Evolutionary conservation across 179 eudicot species (phyloP).

Genomic region (Spinacia oleracea): DNA sequence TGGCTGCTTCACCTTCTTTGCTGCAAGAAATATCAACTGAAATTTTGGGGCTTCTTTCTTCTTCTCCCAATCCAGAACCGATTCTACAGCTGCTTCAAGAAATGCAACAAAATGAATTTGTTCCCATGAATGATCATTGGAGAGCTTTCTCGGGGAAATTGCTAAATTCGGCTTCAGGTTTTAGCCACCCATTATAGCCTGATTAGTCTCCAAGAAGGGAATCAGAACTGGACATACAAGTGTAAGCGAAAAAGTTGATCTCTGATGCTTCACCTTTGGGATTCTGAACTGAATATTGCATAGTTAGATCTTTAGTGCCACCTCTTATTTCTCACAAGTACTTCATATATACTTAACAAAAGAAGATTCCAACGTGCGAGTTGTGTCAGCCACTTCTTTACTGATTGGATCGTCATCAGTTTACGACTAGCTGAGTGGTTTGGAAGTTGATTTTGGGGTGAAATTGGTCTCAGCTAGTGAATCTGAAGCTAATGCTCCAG

Average conservation of each 20-base stretch:
- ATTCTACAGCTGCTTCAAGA: constrained; percentile 45
- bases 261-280: constrained; percentile 1
- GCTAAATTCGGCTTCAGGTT: constrained; percentile 13
- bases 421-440: neutral
- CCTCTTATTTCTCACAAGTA: neutral
- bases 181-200: neutral
- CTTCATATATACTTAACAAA: neutral
- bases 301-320: too few relatives aligned
- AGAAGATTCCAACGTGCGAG: neutral
- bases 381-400: neutral
- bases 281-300: neutral
- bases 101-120: constrained; percentile 26
- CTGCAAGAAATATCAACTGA: constrained; percentile 44
- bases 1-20: constrained; percentile 43
- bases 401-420: too few relatives aligned
- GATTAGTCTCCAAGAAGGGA: constrained; percentile 5
- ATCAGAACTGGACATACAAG: neutral
- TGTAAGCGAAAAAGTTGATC: neutral
- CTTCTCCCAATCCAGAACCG: constrained; percentile 52
- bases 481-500: neutral
- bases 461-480: neutral
- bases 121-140: constrained; percentile 26
- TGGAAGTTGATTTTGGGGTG: neutral
- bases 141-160: constrained; percentile 21
- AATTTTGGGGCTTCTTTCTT: constrained; percentile 47